Percentiles rank a stretch among this genome's conserved stretches.
Evolutionary conservation across 108 stramenopile species (phyloP).

Genomic region (Pseudonitzschia delicatissima): DNA sequence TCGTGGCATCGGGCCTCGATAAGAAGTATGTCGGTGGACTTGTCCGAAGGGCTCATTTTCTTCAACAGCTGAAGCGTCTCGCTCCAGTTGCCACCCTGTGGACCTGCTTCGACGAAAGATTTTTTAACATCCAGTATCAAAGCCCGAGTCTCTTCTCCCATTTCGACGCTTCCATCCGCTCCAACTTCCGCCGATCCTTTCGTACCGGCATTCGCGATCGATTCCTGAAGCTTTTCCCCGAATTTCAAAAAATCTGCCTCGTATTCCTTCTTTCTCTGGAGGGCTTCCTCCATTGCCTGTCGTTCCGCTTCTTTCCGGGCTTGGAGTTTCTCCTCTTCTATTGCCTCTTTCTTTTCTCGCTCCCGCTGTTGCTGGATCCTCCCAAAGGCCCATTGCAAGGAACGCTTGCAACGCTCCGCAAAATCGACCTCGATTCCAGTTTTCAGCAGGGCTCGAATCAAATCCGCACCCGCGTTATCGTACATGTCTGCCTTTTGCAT

Average conservation of each 20-base stretch:
- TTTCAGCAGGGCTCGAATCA: conserved; percentile 46
- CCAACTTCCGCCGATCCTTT: conserved; percentile 3
- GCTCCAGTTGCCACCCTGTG: conserved; percentile 35
- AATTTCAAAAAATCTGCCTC: conserved; percentile 44
- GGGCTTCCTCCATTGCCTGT: conserved; percentile 47
- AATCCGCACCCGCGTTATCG: conserved; percentile 46
- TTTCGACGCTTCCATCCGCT: conserved; percentile 16
- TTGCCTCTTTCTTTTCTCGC: conserved; percentile 37
- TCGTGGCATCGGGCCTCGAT: conserved; percentile 60
- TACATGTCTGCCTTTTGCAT: conserved; percentile 45
- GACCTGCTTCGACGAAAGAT: conserved; percentile 32
- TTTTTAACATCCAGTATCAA: conserved; percentile 28
- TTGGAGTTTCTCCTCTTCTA: conserved; percentile 53
- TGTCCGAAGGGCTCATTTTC: conserved; percentile 44
- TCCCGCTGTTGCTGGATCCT: conserved; percentile 40
- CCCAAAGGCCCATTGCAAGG: conserved; percentile 44
- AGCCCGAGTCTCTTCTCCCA: neutral
- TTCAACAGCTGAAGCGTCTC: conserved; percentile 41
- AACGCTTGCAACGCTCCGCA: conserved; percentile 39
- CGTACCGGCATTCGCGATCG: neutral
- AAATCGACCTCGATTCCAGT: conserved; percentile 54
- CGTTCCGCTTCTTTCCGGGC: conserved; percentile 39
- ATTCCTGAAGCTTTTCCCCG: conserved; percentile 26
- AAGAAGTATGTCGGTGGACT: conserved; percentile 42
- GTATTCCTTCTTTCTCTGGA: conserved; percentile 45